These are phyloP conservation scores for Candida albicans DNA, from an alignment of 1,139 yeast genomes.

Conservation along the genomic window DNA sequence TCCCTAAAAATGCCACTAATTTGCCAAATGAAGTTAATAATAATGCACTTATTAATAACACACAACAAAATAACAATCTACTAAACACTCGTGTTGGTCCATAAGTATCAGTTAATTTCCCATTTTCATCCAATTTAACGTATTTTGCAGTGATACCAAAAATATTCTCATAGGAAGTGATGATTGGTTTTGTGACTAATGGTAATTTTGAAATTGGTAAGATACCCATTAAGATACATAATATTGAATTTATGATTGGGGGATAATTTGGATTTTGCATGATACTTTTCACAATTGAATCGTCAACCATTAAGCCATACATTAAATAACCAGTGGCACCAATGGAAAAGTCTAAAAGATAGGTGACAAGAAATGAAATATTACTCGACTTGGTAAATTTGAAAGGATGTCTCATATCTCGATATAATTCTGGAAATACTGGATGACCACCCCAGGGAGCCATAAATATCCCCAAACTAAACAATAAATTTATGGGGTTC, in stretches of 20 bases:
- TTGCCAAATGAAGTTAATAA: slow-evolving; percentile 76
- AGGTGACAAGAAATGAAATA: slow-evolving; percentile 36
- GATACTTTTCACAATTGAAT: slow-evolving; percentile 40
- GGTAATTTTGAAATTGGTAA: slow-evolving; percentile 46
- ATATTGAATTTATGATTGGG: slow-evolving; percentile 26
- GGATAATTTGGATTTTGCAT: slow-evolving; percentile 39
- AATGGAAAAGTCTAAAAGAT: slow-evolving; percentile 31
- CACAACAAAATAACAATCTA: slow-evolving; percentile 23
- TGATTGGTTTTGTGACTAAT: slow-evolving; percentile 38
- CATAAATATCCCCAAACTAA: slow-evolving; percentile 74
- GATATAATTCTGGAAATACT: slow-evolving; percentile 74
- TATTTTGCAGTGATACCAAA: slow-evolving; percentile 16
- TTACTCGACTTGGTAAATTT: slow-evolving; percentile 31
- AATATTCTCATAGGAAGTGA: slow-evolving; percentile 39
- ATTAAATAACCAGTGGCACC: slow-evolving; percentile 41
- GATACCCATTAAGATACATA: slow-evolving; percentile 40
- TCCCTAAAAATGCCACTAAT: slow-evolving; percentile 80
- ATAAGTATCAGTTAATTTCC: slow-evolving; percentile 17
- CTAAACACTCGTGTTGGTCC: slow-evolving; percentile 25
- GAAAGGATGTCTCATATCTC: slow-evolving; percentile 80
- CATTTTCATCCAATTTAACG: slow-evolving; percentile 7
- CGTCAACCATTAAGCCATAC: slow-evolving; percentile 40
- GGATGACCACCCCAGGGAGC: slow-evolving; percentile 94
- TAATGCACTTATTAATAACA: slow-evolving; percentile 52
- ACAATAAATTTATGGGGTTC: slow-evolving; percentile 46